Percentiles rank a stretch among this genome's conserved stretches.
These are phyloP conservation scores for Coniophora puteana DNA, from an alignment of 1,284 basidiomycete genomes.

Conservation along the genomic window DNA sequence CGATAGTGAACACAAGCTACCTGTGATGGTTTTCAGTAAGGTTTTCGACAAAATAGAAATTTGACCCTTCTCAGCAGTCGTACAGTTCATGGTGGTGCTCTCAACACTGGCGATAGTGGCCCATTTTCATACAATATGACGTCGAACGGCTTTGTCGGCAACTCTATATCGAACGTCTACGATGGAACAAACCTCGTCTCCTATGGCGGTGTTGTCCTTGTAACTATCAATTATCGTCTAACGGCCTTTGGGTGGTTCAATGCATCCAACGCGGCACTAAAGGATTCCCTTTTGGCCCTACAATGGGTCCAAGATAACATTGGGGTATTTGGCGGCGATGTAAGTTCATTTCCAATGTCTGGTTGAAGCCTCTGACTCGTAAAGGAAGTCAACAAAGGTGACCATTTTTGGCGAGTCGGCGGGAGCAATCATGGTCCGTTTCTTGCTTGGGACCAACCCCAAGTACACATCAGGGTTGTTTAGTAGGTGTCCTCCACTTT, in stretches of 20 bases:
- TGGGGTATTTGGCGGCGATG: conserved; percentile 18
- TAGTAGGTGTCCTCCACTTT: conserved; percentile 6
- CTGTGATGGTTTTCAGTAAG: conserved; percentile 18
- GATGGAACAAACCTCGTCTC: conserved; percentile 18
- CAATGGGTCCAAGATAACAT: conserved; percentile 32
- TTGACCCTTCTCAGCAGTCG: neutral
- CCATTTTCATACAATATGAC: conserved; percentile 16
- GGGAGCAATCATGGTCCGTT: conserved; percentile 11
- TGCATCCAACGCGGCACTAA: conserved; percentile 18
- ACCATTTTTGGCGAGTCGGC: conserved; percentile 16
- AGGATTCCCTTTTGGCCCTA: conserved; percentile 19
- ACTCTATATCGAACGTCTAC: conserved; percentile 14
- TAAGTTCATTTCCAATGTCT: neutral
- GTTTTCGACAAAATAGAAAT: neutral
- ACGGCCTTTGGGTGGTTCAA: conserved; percentile 22
- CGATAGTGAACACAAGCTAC: conserved; percentile 6
- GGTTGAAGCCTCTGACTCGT: neutral
- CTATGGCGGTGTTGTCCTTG: conserved; percentile 26
- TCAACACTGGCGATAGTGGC: conserved; percentile 11
- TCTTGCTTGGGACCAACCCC: conserved; percentile 14
- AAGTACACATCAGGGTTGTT: conserved; percentile 13
- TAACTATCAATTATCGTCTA: conserved; percentile 33
- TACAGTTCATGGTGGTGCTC: conserved; percentile 15
- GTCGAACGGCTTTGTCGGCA: conserved; percentile 13
- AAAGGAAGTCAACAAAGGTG: conserved; percentile 11